phyloP scores from a whole-genome alignment of 1,284 basidiomycete genomes.

The Amylostereum areolatum region DNA sequence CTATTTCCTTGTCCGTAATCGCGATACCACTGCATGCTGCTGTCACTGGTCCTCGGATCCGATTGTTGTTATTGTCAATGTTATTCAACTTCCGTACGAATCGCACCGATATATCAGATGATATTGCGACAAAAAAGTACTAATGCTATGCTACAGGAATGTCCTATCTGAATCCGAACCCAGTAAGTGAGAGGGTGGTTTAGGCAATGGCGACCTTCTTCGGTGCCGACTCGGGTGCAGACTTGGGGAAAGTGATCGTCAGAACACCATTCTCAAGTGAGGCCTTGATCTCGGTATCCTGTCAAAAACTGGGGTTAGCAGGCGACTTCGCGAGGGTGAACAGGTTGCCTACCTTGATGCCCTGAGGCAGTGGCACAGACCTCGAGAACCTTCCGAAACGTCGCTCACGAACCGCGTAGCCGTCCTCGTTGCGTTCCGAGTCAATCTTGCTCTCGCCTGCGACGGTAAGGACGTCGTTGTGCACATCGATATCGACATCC shows the following conservation, averaged over 20 bases:
- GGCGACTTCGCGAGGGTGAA: too few species aligned
- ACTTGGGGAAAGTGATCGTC: constrained; percentile 18
- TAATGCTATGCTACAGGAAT: too few species aligned
- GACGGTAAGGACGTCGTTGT: constrained; percentile 30
- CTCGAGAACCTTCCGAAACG: constrained; percentile 30
- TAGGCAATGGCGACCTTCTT: constrained; percentile 15
- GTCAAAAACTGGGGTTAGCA: background rate
- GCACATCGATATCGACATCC: constrained; percentile 30
- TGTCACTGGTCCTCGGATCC: too few species aligned
- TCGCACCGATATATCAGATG: too few species aligned
- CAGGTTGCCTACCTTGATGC: constrained; percentile 24
- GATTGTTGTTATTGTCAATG: too few species aligned
- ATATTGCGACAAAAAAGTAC: too few species aligned
- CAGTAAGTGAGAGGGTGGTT: background rate
- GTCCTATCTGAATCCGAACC: too few species aligned
- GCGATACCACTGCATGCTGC: too few species aligned
- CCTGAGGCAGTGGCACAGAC: constrained; percentile 29
- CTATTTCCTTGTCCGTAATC: too few species aligned
- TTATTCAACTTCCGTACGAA: too few species aligned
- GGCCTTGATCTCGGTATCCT: constrained; percentile 17
- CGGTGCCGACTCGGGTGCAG: constrained; percentile 13
- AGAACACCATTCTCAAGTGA: constrained; percentile 18
- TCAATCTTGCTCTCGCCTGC: constrained; percentile 27
- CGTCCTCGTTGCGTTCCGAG: constrained; percentile 21
- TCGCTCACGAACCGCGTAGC: constrained; percentile 31